Base-by-base conservation (phyloP, 306 rosid species). In the Sechiopsis laciniata region DNA sequence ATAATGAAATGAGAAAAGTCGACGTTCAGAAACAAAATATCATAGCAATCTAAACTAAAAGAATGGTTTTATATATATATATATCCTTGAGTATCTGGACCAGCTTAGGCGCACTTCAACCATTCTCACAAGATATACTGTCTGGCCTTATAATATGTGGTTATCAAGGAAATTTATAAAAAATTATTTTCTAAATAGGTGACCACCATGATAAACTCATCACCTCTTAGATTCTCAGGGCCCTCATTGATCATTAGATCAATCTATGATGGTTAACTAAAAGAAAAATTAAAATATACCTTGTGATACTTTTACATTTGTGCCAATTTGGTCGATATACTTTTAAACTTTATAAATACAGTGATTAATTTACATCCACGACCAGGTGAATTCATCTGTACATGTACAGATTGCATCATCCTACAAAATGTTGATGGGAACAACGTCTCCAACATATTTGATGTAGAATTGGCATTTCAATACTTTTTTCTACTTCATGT, bases 401-500 rank as follows among this genome's bases (percentile, higher is more conserved):
- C 68, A 29, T 61, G 42, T 61, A 13, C 56, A 68, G 55, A 16
- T 2, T 0, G 72, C 29, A 14, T 20, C 14, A 46, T 48, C 52
- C 32, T 45, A 20, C 55, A 67, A 66, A 66, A 37, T 37, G 4
- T 17, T 64, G 13, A 17, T 64, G 71, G 24, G 6, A 63, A 66
- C 19, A 63, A 66, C 19, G 2, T 62, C 50, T 29, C 6, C 64
- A 3, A 42, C 72, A 2, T 42, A 65, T 11, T 37, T 66, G 0
- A 19, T 10, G 21, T 10, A 46, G 56, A 14, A 48, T 12, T 48
- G 57, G 13, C 57, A 68, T 19, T 68, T 68, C 57, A 22, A 29
- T 35, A 69, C 73, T 29, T 22, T 9, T 17, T 50, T 69, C 73
- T 69, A 69, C 45, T 13, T 69, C 72, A 20, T 21, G 55, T 67